Evolutionary conservation across 1,139 yeast genomes (phyloP).

Genomic region (Saccharomycopsis phalli): DNA sequence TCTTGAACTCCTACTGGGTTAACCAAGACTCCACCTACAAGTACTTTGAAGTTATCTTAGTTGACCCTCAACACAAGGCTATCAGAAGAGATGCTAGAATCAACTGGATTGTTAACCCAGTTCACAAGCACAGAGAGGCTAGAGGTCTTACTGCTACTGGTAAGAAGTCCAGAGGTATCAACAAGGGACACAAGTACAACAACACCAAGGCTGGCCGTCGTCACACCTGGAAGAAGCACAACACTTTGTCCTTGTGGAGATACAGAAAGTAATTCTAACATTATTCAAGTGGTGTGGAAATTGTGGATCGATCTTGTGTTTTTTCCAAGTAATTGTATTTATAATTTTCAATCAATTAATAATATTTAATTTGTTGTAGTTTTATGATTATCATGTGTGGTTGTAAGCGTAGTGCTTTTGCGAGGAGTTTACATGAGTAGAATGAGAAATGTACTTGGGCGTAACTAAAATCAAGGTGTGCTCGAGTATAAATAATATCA

Average conservation of each 20-base stretch:
- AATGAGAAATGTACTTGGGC: too few relatives aligned
- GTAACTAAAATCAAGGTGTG: too few relatives aligned
- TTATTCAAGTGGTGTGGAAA: too few relatives aligned
- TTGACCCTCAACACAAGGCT: conserved; percentile 97
- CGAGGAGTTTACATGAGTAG: too few relatives aligned
- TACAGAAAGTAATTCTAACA: conserved; percentile 97
- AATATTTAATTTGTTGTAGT: too few relatives aligned
- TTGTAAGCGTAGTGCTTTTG: too few relatives aligned
- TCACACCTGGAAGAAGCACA: conserved; percentile 99
- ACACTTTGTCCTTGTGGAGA: conserved; percentile 99
- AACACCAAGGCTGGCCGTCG: conserved; percentile 97
- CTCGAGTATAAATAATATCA: too few relatives aligned
- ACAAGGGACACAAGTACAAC: conserved; percentile 99
- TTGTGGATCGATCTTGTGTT: neutral
- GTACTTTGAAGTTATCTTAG: conserved; percentile 95
- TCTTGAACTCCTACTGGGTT: conserved; percentile 98
- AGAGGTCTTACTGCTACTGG: conserved; percentile 99
- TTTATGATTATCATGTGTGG: too few relatives aligned
- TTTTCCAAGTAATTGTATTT: too few relatives aligned
- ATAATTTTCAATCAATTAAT: too few relatives aligned
- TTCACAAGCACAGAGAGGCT: conserved; percentile 99
- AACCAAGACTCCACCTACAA: conserved; percentile 99
- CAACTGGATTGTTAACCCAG: conserved; percentile 99
- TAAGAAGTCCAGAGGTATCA: conserved; percentile 99
- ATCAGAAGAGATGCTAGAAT: conserved; percentile 97